Base-by-base conservation (phyloP, 306 rosid genomes). In the Arachis hypogaea region DNA sequence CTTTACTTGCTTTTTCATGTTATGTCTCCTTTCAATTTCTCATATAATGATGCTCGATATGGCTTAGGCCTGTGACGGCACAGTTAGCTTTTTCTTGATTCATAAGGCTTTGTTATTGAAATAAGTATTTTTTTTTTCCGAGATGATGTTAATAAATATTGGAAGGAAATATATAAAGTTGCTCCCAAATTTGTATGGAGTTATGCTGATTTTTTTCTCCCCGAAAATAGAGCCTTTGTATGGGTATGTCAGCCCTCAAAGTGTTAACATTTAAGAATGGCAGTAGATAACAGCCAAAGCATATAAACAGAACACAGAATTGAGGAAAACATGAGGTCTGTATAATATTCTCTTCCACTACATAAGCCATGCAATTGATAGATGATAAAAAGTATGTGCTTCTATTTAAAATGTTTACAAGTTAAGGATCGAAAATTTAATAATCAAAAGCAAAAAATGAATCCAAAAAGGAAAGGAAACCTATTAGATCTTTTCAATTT, bases 311-410 rank as follows among this genome's bases (percentile, higher is more conserved):
- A 11, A 57, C 1, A 60, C 54, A 66, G 62, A 52, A 52, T 44
- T 7, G 63, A 74, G 56, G 71, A 68, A 70, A 66, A 59, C 75
- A 59, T 45, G 52, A 51, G 10, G 30, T 79, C 60, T 72, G 52
- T 58, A 68, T 68, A 59, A 63, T 80, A 80, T 76, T 83, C 55
- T 38, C 52, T 72, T 71, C 36, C 73, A 47, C 69, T 49, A 16
- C 71, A 50, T 68, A 67, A 76, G 40, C 74, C 73, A 79, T 55
- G 41, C 76, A 49, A 76, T 45, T 66, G 64, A 66, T 57, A 14
- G 68, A 73, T 49, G 59, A 18, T 47, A 71, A 68, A 72, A 69
- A 42, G 71, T 40, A 73, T 84, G 50, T 30, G 45, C 18, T 72
- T 66, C 81, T 79, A 71, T 66, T 68, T 22, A 42, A 58, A 72